Percentiles rank a stretch among this genome's conserved stretches.
Conservation (phyloP, 2,329 filamentous ascomycete species). For the Capronia coronata region DNA sequence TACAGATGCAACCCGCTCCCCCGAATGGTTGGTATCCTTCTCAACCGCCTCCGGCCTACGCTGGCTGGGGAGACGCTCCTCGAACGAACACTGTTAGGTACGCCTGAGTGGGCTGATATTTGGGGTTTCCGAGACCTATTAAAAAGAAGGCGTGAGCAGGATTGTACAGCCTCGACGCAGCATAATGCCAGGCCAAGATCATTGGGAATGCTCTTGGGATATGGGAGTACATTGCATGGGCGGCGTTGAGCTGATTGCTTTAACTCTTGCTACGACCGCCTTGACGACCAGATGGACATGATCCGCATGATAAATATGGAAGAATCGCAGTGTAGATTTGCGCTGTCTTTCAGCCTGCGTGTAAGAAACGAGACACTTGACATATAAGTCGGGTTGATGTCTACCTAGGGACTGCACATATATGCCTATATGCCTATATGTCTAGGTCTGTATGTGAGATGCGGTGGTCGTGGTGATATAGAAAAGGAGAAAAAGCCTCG, state of each 20-base stretch:
- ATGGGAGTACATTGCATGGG: conserved; percentile 6
- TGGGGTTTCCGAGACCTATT: background rate
- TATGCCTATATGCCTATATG: too few species aligned
- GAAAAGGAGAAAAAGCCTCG: too few species aligned
- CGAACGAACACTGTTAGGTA: conserved; percentile 22
- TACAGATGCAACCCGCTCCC: conserved; percentile 7
- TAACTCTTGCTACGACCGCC: conserved; percentile 1
- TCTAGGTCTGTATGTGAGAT: too few species aligned
- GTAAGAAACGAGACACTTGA: too few species aligned
- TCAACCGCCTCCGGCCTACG: conserved; percentile 23
- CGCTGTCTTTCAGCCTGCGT: too few species aligned
- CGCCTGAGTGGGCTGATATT: conserved; percentile 8
- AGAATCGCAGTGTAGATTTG: background rate
- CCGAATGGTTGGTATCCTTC: conserved; percentile 22
- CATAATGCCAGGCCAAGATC: background rate
- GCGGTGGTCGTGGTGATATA: too few species aligned
- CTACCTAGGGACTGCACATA: too few species aligned
- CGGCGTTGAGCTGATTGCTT: conserved; percentile 7
- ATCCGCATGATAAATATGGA: background rate
- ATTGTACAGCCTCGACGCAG: conserved; percentile 1
- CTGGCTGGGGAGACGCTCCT: conserved; percentile 4
- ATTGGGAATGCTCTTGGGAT: background rate
- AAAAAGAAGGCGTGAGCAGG: background rate
- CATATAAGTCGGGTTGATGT: too few species aligned
- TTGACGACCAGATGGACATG: conserved; percentile 2